phyloP scores from a whole-genome alignment of 1,139 yeast species.

The Scheffersomyces insectosa region DNA sequence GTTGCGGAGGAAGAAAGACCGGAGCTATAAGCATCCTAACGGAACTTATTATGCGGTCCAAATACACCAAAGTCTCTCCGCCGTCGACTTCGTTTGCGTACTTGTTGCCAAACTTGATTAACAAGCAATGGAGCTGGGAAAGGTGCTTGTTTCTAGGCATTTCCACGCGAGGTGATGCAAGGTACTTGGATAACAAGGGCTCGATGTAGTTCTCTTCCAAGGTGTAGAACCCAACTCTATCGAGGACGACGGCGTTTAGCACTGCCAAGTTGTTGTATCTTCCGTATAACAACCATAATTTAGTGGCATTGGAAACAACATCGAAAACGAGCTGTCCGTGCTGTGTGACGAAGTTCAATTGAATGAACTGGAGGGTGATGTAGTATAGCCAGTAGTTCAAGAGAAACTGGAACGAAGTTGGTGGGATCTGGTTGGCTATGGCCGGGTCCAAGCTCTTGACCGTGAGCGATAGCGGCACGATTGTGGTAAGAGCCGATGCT shows the following conservation, averaged over 20 bases:
- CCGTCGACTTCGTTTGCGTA: neutral
- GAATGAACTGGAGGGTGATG: constrained; percentile 10
- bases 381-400: constrained; percentile 18
- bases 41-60: neutral
- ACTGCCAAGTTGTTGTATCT: constrained; percentile 8
- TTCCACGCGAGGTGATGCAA: neutral
- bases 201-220: constrained; percentile 7
- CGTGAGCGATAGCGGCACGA: constrained; percentile 14
- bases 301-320: neutral
- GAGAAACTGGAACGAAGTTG: constrained; percentile 11
- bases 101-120: neutral
- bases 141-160: neutral
- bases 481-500: constrained; percentile 9
- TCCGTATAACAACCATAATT: constrained; percentile 17
- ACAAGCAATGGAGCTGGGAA: neutral
- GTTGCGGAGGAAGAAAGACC: neutral
- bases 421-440: constrained; percentile 7
- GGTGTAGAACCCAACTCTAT: constrained; percentile 4
- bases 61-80: neutral
- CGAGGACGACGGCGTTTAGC: constrained; percentile 7
- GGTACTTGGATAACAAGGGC: constrained; percentile 8
- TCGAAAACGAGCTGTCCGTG: neutral
- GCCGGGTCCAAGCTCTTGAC: constrained; percentile 10
- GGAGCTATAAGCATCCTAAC: neutral
- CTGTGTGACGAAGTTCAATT: constrained; percentile 3